Evolutionary conservation across 306 rosid genomes (phyloP).

Genomic region (Glycyrrhiza uralensis): DNA sequence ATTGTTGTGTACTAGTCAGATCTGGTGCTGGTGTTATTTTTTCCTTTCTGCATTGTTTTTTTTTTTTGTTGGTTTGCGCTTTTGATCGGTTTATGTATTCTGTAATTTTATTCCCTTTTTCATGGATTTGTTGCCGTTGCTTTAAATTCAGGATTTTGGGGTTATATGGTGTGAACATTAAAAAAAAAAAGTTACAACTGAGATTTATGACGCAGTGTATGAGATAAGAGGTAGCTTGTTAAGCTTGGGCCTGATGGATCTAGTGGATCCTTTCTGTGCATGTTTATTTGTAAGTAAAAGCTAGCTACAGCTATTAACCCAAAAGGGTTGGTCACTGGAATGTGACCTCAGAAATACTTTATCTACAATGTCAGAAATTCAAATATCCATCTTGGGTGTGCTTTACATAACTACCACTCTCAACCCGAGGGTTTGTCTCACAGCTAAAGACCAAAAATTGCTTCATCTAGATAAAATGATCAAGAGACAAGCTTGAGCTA

Average conservation of each 20-base stretch:
- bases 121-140: neutral
- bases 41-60: neutral
- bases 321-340: neutral
- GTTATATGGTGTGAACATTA: neutral
- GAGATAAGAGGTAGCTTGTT: neutral
- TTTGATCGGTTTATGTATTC: neutral
- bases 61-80: neutral
- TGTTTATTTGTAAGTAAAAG: neutral
- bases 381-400: neutral
- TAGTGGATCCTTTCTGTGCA: neutral
- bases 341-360: neutral
- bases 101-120: neutral
- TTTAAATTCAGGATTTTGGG: neutral
- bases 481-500: neutral
- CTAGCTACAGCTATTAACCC: neutral
- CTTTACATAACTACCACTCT: neutral
- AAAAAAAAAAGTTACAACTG: neutral
- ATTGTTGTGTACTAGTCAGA: slow-evolving; percentile 19
- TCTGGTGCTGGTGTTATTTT: neutral
- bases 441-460: neutral
- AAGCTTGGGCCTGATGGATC: slow-evolving; percentile 7
- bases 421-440: neutral
- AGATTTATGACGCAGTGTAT: neutral
- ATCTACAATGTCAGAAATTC: neutral
- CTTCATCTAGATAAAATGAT: neutral